Evolutionary conservation across 148 eudicot species (phyloP).

Genomic region (Rhododendron williamsianum): DNA sequence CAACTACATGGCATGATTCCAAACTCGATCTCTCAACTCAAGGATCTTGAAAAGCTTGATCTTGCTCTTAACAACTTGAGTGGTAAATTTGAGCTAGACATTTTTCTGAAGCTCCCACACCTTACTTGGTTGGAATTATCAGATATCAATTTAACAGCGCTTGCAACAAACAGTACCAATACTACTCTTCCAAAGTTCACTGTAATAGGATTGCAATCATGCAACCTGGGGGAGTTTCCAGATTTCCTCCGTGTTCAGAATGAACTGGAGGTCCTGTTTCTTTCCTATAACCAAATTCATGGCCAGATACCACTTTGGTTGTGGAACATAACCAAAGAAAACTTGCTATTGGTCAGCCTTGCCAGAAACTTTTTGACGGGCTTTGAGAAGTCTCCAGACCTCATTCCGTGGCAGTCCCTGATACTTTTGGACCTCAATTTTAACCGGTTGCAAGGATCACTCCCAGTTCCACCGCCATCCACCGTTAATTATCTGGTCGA

Average conservation of each 20-base stretch:
- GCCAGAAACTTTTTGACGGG: accelerated
- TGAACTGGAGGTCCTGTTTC: background rate
- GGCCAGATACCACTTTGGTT: background rate
- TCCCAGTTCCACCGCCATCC: background rate
- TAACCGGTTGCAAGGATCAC: background rate
- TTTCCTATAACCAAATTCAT: background rate
- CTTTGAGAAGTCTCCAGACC: background rate
- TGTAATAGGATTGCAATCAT: background rate
- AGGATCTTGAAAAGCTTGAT: too few relatives aligned
- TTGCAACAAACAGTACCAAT: background rate
- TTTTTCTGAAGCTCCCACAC: too few relatives aligned
- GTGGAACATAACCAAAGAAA: background rate
- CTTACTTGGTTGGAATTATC: background rate
- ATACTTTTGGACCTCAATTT: background rate
- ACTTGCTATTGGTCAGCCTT: accelerated
- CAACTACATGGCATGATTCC: too few relatives aligned
- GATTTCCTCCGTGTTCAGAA: background rate
- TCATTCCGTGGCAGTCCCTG: background rate
- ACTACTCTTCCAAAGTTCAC: background rate
- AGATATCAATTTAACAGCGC: background rate
- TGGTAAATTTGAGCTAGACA: background rate
- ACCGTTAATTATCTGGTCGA: too few relatives aligned
- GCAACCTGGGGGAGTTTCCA: background rate
- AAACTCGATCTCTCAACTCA: too few relatives aligned
- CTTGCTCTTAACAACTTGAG: background rate